A percentile compares a stretch with the other conserved stretches of the same genome.
Evolutionary conservation across 2,329 filamentous ascomycete species (phyloP).

Genomic region (Thelonectria rubi): DNA sequence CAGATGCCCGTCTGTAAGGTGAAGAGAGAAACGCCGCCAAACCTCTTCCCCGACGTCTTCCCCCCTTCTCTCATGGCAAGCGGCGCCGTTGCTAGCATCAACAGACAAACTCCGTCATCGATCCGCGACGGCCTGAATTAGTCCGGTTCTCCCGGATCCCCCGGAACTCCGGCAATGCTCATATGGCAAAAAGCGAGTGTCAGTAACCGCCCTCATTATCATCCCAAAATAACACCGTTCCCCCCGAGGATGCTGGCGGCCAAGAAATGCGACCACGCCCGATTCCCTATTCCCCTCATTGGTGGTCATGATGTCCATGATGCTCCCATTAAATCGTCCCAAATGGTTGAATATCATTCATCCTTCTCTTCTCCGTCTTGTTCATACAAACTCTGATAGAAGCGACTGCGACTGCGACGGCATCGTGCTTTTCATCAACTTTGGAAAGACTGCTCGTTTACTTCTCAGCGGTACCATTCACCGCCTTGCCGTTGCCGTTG

Average conservation of each 20-base stretch:
- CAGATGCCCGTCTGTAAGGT: not conserved
- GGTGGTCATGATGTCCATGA: slow-evolving; percentile 20
- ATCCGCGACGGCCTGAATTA: slow-evolving; percentile 9
- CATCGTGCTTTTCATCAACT: slow-evolving; percentile 1
- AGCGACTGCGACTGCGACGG: not conserved
- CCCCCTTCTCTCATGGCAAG: not conserved
- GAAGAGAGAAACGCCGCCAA: not conserved
- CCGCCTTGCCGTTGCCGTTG: slow-evolving; percentile 34
- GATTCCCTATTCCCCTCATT: slow-evolving; percentile 13
- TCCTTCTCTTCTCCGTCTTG: not conserved
- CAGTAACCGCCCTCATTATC: slow-evolving; percentile 9
- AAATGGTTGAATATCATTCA: slow-evolving; percentile 13
- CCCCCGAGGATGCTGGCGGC: slow-evolving; percentile 16
- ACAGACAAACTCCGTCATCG: not conserved
- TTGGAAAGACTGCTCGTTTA: slow-evolving; percentile 13
- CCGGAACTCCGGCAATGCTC: slow-evolving; percentile 24
- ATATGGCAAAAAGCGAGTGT: slow-evolving; percentile 26
- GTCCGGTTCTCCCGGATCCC: slow-evolving; percentile 11
- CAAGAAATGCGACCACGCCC: slow-evolving; percentile 3
- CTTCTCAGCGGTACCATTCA: slow-evolving; percentile 28
- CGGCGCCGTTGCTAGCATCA: not conserved
- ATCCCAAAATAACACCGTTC: slow-evolving; percentile 20
- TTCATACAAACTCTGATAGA: slow-evolving; percentile 10
- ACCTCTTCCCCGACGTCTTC: not conserved
- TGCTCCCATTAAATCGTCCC: slow-evolving; percentile 23